A percentile compares a stretch with the other conserved stretches of the same genome.
phyloP scores from a whole-genome alignment of 2,329 filamentous ascomycete genomes.

The Eutypella sp. region DNA sequence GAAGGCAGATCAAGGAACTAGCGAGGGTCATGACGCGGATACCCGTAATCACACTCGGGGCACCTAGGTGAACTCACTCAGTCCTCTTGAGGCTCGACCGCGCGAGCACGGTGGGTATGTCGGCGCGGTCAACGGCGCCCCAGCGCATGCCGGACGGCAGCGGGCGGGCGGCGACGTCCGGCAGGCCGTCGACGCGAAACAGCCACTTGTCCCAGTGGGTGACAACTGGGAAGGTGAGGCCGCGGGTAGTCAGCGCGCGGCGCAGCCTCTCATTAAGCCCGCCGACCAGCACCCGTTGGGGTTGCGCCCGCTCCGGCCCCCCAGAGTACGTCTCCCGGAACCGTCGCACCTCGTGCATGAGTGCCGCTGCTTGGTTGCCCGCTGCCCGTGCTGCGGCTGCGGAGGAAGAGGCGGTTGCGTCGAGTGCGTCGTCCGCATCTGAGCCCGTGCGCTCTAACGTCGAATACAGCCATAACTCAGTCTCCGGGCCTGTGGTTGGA shows the following conservation, averaged over 20 bases:
- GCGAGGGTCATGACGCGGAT: too few species aligned
- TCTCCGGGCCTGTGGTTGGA: conserved; percentile 43
- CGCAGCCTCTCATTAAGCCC: conserved; percentile 34
- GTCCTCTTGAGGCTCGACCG: conserved; percentile 53
- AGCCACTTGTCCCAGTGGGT: conserved; percentile 52
- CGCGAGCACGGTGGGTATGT: conserved; percentile 51
- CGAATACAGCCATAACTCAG: conserved; percentile 60
- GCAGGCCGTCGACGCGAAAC: conserved; percentile 44
- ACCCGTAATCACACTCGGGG: too few species aligned
- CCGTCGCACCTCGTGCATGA: conserved; percentile 16
- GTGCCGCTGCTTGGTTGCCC: conserved; percentile 2
- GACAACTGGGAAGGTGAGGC: conserved; percentile 21
- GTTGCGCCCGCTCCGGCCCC: conserved; percentile 23
- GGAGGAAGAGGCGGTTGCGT: too few species aligned
- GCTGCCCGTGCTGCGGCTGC: background rate
- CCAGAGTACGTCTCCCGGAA: conserved; percentile 22
- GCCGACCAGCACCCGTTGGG: conserved; percentile 32
- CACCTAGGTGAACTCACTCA: conserved; percentile 36
- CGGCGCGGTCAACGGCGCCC: conserved; percentile 44
- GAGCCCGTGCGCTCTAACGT: conserved; percentile 43
- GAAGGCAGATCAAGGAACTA: background rate
- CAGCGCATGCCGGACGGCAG: conserved; percentile 49
- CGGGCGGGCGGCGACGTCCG: conserved; percentile 19
- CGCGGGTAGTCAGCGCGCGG: conserved; percentile 23
- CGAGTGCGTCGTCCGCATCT: conserved; percentile 8